Evolutionary conservation across 2,329 filamentous ascomycete species (phyloP).

Genomic region (Beauveria caledonica): DNA sequence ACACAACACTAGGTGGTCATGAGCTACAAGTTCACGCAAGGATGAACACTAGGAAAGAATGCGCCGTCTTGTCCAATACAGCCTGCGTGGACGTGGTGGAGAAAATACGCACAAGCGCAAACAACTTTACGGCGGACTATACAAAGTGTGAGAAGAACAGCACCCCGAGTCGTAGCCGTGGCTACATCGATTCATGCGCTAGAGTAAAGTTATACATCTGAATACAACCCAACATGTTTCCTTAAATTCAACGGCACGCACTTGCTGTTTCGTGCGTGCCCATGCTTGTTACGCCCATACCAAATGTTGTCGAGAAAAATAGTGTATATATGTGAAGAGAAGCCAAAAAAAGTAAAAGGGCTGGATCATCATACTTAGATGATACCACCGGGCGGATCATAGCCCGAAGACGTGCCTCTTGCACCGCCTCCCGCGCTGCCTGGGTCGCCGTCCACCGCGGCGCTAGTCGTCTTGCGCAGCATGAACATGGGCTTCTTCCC

Average conservation of each 20-base stretch:
- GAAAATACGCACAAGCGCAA: too few species aligned
- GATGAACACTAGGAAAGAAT: too few species aligned
- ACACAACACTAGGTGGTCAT: too few species aligned
- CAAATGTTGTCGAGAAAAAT: neutral
- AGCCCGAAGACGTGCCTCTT: neutral
- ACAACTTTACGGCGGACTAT: too few species aligned
- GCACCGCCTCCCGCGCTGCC: conserved; percentile 4
- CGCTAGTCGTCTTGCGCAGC: conserved; percentile 52
- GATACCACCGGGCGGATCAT: conserved; percentile 8
- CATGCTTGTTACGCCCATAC: neutral
- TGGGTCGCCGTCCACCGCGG: conserved; percentile 6
- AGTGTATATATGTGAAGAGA: neutral
- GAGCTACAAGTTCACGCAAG: too few species aligned
- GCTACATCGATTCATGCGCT: conserved; percentile 2
- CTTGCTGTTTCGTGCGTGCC: neutral
- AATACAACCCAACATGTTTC: neutral
- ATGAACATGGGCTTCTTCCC: conserved; percentile 99
- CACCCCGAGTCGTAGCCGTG: neutral
- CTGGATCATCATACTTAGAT: neutral
- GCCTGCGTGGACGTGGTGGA: too few species aligned
- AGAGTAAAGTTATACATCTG: neutral
- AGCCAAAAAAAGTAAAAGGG: neutral
- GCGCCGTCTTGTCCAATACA: too few species aligned
- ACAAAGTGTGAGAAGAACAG: neutral
- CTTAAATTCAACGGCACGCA: neutral